Conservation (phyloP, 768 basidiomycete species). For the Boletales sp. region DNA sequence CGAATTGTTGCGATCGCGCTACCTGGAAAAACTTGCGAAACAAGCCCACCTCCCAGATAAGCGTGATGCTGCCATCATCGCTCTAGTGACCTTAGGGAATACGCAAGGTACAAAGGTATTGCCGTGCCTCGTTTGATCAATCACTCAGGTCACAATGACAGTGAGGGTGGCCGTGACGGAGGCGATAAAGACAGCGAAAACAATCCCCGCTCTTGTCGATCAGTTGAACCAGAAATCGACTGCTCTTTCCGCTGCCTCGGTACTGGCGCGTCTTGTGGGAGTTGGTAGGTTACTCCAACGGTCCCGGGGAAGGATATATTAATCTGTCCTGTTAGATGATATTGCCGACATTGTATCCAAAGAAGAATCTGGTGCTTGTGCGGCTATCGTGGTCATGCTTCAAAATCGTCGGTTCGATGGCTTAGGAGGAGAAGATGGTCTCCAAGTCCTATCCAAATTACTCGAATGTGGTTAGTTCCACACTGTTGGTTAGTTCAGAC, state of each 20-base stretch:
- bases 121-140: background rate
- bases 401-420: constrained; percentile 28
- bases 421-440: constrained; percentile 18
- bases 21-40: constrained; percentile 15
- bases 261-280: constrained; percentile 12
- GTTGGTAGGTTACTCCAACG: constrained; percentile 16
- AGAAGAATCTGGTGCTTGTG: background rate
- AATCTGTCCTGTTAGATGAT: constrained; percentile 9
- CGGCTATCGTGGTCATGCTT: constrained; percentile 19
- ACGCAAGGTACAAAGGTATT: background rate
- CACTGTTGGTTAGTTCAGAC: too few species aligned
- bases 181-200: constrained; percentile 15
- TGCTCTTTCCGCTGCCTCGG: constrained; percentile 18
- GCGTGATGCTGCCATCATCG: constrained; percentile 16
- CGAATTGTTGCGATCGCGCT: constrained; percentile 1
- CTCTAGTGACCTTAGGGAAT: constrained; percentile 13
- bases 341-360: constrained; percentile 9
- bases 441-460: constrained; percentile 15
- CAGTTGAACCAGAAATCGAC: constrained; percentile 14
- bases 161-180: constrained; percentile 9
- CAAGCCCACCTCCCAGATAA: constrained; percentile 3
- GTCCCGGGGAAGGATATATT: background rate
- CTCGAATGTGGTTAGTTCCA: constrained; percentile 19
- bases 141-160: background rate
- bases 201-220: constrained; percentile 14